Base-by-base conservation (phyloP, 495 filamentous ascomycete genomes). In the Trichoderma virens region DNA sequence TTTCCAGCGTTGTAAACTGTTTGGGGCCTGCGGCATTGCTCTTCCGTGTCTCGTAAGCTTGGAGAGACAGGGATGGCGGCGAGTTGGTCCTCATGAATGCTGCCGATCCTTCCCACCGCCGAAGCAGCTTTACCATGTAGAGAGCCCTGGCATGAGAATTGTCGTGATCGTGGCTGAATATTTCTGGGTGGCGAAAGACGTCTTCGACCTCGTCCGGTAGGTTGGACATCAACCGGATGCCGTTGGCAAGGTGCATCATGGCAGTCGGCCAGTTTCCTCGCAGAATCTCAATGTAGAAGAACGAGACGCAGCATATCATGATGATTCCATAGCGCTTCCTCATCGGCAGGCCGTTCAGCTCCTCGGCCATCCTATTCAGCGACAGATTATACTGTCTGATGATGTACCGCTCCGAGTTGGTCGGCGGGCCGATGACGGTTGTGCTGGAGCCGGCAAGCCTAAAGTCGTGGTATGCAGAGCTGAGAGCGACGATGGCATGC, bases 221-320 rank as follows among this genome's bases (percentile, higher is more conserved):
- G 20, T 56, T 56, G 9, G 51, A 56, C 51, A 56, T 56, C 51
- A 56, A 30, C 11, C 51, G 51, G 25, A 56, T 56, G 23, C 51
- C 51, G 51, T 56, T 56, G 3, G 51, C 51, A 13, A 56, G 27
- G 25, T 56, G 51, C 51, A 56, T 56, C 51, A 56, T 56, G 27
- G 51, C 51, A 4, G 51, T 56, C 25, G 51, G 51, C 51, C 51
- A 56, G 51, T 56, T 56, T 25, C 13, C 13, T 18, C 51, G 51
- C 51, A 56, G 20, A 30, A 56, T 56, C 51, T 56, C 51, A 56
- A 56, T 56, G 25, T 56, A 56, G 25, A 56, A 56, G 25, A 56
- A 56, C 3, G 51, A 56, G 23, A 56, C 51, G 25, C 51, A 56
- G 51, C 51, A 56, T 28, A 56, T 56, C 51, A 56, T 56, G 51